phyloP scores from a whole-genome alignment of 2,329 filamentous ascomycete species.

The Aspergillus eucalypticola region DNA sequence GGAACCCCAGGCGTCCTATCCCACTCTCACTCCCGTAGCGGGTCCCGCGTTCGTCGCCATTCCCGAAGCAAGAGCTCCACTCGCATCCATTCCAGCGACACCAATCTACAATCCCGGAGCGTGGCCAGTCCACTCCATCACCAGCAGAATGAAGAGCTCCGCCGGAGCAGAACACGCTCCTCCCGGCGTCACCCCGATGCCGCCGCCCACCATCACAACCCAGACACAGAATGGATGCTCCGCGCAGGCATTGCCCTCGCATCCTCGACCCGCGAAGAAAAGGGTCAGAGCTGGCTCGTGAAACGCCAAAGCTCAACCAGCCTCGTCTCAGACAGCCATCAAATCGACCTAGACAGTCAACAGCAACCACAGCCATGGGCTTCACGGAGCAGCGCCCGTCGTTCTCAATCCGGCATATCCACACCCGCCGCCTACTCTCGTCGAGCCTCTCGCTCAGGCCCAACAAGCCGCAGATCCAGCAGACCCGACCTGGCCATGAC shows the following conservation, averaged over 20 bases:
- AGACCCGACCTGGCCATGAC: conserved; percentile 21
- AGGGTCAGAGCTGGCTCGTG: conserved; percentile 63
- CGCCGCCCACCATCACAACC: conserved; percentile 10
- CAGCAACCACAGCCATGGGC: conserved; percentile 19
- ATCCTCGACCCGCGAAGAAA: conserved; percentile 58
- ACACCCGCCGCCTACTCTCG: conserved; percentile 37
- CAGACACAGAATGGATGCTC: conserved; percentile 60
- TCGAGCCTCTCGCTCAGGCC: conserved; percentile 35
- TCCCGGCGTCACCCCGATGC: conserved; percentile 10
- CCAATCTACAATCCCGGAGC: conserved; percentile 33
- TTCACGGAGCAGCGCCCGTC: conserved; percentile 22
- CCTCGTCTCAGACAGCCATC: conserved; percentile 45
- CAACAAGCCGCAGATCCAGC: conserved; percentile 35
- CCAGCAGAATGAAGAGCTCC: conserved; percentile 14
- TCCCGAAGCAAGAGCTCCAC: conserved; percentile 38
- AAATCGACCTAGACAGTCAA: conserved; percentile 30
- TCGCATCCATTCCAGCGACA: conserved; percentile 37
- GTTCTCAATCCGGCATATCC: conserved; percentile 37
- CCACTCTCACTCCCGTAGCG: conserved; percentile 44
- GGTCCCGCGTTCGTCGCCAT: conserved; percentile 38
- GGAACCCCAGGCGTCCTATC: conserved; percentile 46
- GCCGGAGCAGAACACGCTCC: neutral
- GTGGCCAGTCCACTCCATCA: conserved; percentile 29
- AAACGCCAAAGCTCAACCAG: conserved; percentile 59
- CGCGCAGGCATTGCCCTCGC: conserved; percentile 59